Percentiles rank a stretch among this genome's conserved stretches.
These are phyloP conservation scores for Sporisorium reilianum DNA, from an alignment of 1,284 basidiomycete species.

Conservation along the genomic window DNA sequence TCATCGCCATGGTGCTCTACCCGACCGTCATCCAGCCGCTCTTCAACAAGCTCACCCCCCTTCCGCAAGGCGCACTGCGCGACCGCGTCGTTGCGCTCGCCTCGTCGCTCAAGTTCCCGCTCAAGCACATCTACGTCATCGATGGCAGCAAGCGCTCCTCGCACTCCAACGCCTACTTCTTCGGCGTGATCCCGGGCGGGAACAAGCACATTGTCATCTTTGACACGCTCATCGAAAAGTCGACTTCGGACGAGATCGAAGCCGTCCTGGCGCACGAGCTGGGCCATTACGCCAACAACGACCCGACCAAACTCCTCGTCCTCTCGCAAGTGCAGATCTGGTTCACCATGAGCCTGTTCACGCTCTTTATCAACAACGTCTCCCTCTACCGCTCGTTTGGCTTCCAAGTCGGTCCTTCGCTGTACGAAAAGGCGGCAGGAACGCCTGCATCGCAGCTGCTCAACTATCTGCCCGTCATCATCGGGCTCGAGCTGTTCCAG, in stretches of 20 bases:
- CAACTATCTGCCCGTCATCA: slow-evolving; percentile 62
- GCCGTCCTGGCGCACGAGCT: slow-evolving; percentile 81
- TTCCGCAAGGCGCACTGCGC: slow-evolving; percentile 71
- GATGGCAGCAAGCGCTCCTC: slow-evolving; percentile 95
- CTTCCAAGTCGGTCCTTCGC: slow-evolving; percentile 72
- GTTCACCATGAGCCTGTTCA: slow-evolving; percentile 86
- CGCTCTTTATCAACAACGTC: slow-evolving; percentile 85
- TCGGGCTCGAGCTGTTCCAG: slow-evolving; percentile 68
- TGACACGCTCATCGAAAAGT: slow-evolving; percentile 93
- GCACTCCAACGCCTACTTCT: slow-evolving; percentile 84
- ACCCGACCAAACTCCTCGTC: slow-evolving; percentile 87
- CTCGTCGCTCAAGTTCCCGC: slow-evolving; percentile 82
- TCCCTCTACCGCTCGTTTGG: slow-evolving; percentile 86
- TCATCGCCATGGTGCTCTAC: slow-evolving; percentile 72
- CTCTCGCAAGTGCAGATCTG: slow-evolving; percentile 89
- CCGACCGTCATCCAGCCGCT: slow-evolving; percentile 88
- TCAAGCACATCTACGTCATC: slow-evolving; percentile 95
- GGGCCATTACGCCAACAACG: slow-evolving; percentile 75
- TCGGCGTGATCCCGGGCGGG: slow-evolving; percentile 65
- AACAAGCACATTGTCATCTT: slow-evolving; percentile 82
- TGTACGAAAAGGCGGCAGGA: slow-evolving; percentile 36
- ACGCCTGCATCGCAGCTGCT: slow-evolving; percentile 26
- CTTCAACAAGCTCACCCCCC: slow-evolving; percentile 94
- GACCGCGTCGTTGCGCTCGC: slow-evolving; percentile 65
- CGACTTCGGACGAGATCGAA: slow-evolving; percentile 76